Base-by-base conservation (phyloP, 2,329 filamentous ascomycete species). In the Parastagonospora avenae region DNA sequence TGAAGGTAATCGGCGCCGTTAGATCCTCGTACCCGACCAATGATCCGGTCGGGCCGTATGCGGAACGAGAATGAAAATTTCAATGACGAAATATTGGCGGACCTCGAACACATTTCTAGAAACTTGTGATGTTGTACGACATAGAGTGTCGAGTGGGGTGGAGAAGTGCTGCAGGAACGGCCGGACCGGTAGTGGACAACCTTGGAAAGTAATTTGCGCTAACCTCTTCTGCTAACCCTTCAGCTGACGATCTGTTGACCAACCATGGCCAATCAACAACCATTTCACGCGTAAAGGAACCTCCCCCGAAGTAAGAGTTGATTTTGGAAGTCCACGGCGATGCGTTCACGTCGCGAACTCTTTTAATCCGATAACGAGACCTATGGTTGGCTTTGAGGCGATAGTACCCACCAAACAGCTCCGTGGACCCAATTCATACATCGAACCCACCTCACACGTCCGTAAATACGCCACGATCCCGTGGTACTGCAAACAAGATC, bases 201-300 rank as follows among this genome's bases (percentile, higher is more conserved):
- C 46, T 43, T 50, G 47, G 45, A 43, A 38, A 42, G 31, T 41
- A 47, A 57, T 57, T 50, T 53, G 27, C 54, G 50, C 57, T 51
- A 45, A 49, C 46, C 12, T 11, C 43, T 27, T 35, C 19, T 24
- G 19, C 19, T 24, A 24, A 5, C 19, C 19, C 19, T 24, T 24
- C 19, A 24, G 3, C 19, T 24, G 19, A 24, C 5, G 19, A 24
- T 24, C 19, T 24, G 19, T 24, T 24, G 19, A 24, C 19, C 19
- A 24, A 24, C 19, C 19, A 33, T 14, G 31, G 42, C 27, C 8
- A 41, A 29, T 12, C 44, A 46, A 51, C 12, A 43, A 46, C 48
- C 12, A 43, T 6, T n/a, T n/a, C 19, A 27, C 31, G 24, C 16
- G 27, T 27, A 12, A 12, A 39, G 37, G 5, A 10, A 28, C n/a